Conservation (phyloP, 1,284 basidiomycete genomes). For the Microbotryum saponariae region DNA sequence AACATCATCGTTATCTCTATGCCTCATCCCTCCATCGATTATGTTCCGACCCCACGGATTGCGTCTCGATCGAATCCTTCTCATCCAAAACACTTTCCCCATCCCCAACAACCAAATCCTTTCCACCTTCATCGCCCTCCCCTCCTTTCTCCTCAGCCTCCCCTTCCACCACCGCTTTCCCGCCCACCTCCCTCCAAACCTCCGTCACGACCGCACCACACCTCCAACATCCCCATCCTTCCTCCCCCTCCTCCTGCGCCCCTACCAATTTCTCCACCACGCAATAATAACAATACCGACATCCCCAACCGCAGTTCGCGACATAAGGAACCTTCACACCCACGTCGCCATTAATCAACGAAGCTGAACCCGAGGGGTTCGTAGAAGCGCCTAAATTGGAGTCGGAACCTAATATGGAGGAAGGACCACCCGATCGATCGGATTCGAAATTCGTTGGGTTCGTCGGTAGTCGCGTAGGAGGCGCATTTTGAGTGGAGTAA, state of each 20-base stretch:
- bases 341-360: conserved; percentile 8
- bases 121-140: not conserved
- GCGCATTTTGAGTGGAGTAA: conserved; percentile 34
- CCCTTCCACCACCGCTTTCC: not conserved
- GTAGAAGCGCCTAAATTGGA: conserved; percentile 5
- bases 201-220: conserved; percentile 23
- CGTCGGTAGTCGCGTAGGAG: conserved; percentile 5
- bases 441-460: not conserved
- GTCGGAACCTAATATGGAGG: not conserved
- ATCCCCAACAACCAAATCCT: not conserved
- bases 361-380: not conserved
- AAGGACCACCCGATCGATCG: not conserved
- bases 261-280: conserved; percentile 25
- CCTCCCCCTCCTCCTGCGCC: conserved; percentile 26
- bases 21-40: not conserved
- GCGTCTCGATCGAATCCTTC: not conserved
- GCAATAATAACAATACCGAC: conserved; percentile 37
- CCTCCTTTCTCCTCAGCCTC: not conserved
- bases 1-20: not conserved
- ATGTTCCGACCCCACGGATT: not conserved
- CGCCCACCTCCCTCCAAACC: conserved; percentile 10
- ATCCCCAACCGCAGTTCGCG: conserved; percentile 26
- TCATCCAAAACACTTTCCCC: not conserved
- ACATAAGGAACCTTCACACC: conserved; percentile 33
- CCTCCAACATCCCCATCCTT: conserved; percentile 30